phyloP scores from a whole-genome alignment of 192 early-diverging fungal species.

The Rhizoclosmatium globosum region DNA sequence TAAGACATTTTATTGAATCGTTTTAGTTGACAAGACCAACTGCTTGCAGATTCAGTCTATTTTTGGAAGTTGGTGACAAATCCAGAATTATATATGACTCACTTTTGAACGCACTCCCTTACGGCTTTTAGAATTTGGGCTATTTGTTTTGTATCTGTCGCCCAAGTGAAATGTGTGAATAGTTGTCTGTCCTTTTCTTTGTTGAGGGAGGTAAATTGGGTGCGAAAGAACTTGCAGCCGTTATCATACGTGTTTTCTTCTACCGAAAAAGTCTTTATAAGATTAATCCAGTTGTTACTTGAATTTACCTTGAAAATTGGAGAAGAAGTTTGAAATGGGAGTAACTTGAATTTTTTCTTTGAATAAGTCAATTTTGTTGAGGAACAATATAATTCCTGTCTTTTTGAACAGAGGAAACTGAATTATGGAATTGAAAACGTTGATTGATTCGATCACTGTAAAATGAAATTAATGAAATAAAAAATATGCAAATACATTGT shows the following conservation, averaged over 20 bases:
- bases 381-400: conserved; percentile 56
- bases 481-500: not conserved
- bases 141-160: conserved; percentile 64
- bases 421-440: conserved; percentile 51
- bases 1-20: too few relatives aligned
- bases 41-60: too few relatives aligned
- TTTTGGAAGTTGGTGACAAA: not conserved
- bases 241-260: conserved; percentile 51
- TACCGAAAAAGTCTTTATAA: not conserved
- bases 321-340: conserved; percentile 48
- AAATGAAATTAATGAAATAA: not conserved
- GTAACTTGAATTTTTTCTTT: conserved; percentile 45
- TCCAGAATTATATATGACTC: not conserved
- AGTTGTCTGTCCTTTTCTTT: conserved; percentile 47
- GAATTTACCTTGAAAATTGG: conserved; percentile 46
- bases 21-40: too few relatives aligned
- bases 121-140: conserved; percentile 45
- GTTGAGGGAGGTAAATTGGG: conserved; percentile 48
- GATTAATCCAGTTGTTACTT: not conserved
- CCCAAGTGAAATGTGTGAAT: conserved; percentile 66
- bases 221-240: conserved; percentile 51
- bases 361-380: conserved; percentile 65
- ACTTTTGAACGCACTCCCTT: not conserved
- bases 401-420: conserved; percentile 55
- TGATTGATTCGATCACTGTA: conserved; percentile 52